Base-by-base conservation (phyloP, 2,329 filamentous ascomycete genomes). In the Proliferodiscus dingleyae region DNA sequence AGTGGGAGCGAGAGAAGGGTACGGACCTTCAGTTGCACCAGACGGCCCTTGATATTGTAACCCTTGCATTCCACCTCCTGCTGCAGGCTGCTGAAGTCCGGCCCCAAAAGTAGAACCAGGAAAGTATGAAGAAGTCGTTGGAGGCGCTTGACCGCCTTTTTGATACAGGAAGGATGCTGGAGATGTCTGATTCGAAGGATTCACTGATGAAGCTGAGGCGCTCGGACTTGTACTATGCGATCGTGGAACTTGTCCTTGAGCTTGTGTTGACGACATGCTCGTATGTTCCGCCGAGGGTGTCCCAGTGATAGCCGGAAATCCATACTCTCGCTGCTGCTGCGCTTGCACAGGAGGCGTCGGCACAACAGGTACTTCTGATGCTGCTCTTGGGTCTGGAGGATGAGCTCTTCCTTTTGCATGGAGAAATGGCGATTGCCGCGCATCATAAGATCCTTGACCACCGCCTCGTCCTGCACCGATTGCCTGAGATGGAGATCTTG, bases 401-500 rank as follows among this genome's bases (percentile, higher is more conserved):
- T 71, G 71, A 5, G 65, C 59, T 32, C 71, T 64, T 8, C 65
- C 64, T 45, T 65, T 63, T 6, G 68, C 64, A 7, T 66, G 63
- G 10, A 72, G 58, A 45, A 74, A 75, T 2, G 74, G 73, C 4
- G 69, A 68, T 47, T 70, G 66, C 37, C 73, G 68, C 6, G 72
- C 71, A 59, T 72, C 69, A 37, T 73, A 71, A 1, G 69, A 72
- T 19, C 66, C 69, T 15, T 69, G 70, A 0, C 66, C 62, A 24
- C 65, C 64, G 37, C 67, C 67, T 28, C 73, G 53, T 24, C 70
- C 70, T 10, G 76, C 57, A 55, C 75, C 80, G 15, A 72, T 67
- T 21, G 74, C 68, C 50, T 78, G 73, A 32, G 79, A 78, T 8
- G 80, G 68, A 44, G 66, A 60, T 54, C 57, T 61, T 39, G 60